phyloP scores from a whole-genome alignment of 139 green algal genomes.

The Chlorella sorokiniana region DNA sequence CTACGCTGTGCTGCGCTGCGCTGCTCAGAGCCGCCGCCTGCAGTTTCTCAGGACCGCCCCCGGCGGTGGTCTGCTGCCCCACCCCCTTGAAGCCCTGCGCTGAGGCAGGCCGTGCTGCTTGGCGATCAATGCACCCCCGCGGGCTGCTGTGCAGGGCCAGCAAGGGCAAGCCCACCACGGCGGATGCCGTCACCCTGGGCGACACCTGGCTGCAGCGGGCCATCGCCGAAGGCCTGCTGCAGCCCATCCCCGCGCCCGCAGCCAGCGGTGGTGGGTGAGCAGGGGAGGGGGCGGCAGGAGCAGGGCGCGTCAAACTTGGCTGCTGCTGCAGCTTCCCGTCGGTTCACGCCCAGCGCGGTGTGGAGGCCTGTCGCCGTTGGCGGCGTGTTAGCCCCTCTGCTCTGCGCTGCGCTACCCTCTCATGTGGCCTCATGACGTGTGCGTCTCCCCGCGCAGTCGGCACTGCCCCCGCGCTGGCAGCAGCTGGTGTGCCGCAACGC shows the following conservation, averaged over 20 bases:
- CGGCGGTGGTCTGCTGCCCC: not conserved
- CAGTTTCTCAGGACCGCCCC: no score
- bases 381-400: not conserved
- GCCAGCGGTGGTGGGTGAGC: slow-evolving; percentile 65
- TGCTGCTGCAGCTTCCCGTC: no score
- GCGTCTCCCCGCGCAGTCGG: slow-evolving; percentile 12
- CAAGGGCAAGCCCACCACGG: slow-evolving; percentile 51
- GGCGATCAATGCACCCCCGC: no score
- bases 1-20: not conserved
- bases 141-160: not conserved
- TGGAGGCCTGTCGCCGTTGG: no score
- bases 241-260: slow-evolving; percentile 67
- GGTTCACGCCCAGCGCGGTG: no score
- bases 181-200: slow-evolving; percentile 78
- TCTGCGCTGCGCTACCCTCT: not conserved
- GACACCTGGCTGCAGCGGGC: slow-evolving; percentile 80
- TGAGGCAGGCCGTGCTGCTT: no score
- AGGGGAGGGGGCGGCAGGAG: not conserved
- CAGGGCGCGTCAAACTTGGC: not conserved
- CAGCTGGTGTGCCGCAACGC: slow-evolving; percentile 55
- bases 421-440: not conserved
- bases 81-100: no score
- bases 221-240: slow-evolving; percentile 65
- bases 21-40: not conserved
- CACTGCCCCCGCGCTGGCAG: slow-evolving; percentile 63